A percentile compares a stretch with the other conserved stretches of the same genome.
Evolutionary conservation across 2,329 filamentous ascomycete species (phyloP).

Genomic region (Colletotrichum navitas): DNA sequence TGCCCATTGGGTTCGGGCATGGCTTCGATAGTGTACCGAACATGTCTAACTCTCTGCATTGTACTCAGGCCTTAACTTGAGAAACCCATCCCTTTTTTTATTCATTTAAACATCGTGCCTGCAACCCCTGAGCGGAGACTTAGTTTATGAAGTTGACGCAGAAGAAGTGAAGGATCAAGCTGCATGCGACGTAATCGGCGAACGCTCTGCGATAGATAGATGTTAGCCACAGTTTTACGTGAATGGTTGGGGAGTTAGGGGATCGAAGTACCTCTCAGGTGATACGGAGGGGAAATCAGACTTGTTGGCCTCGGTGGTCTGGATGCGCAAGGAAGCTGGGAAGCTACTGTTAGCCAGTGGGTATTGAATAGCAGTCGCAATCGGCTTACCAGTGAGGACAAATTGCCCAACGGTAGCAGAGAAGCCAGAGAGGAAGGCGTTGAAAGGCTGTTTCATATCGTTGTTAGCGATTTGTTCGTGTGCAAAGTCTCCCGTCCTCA

Average conservation of each 20-base stretch:
- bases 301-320: constrained; percentile 88
- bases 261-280: constrained; percentile 76
- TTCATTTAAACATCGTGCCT: background rate
- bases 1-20: background rate
- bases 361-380: constrained; percentile 40
- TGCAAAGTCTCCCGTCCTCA: background rate
- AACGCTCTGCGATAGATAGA: constrained; percentile 75
- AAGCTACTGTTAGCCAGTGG: constrained; percentile 13
- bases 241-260: background rate
- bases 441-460: constrained; percentile 82
- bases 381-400: constrained; percentile 82
- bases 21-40: background rate
- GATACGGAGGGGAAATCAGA: constrained; percentile 81
- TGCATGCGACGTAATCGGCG: constrained; percentile 95
- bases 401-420: constrained; percentile 96
- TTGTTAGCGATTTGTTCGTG: constrained; percentile 45
- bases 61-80: background rate
- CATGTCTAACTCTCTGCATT: constrained; percentile 1
- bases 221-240: constrained; percentile 39
- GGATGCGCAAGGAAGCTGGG: constrained; percentile 83
- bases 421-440: constrained; percentile 97
- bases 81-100: background rate
- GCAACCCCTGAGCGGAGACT: constrained; percentile 43
- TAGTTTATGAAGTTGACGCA: constrained; percentile 99
- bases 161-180: constrained; percentile 97